A percentile compares a stretch with the other conserved stretches of the same genome.
phyloP scores from a whole-genome alignment of 352 stramenopile genomes.

The Phytophthora cactorum region DNA sequence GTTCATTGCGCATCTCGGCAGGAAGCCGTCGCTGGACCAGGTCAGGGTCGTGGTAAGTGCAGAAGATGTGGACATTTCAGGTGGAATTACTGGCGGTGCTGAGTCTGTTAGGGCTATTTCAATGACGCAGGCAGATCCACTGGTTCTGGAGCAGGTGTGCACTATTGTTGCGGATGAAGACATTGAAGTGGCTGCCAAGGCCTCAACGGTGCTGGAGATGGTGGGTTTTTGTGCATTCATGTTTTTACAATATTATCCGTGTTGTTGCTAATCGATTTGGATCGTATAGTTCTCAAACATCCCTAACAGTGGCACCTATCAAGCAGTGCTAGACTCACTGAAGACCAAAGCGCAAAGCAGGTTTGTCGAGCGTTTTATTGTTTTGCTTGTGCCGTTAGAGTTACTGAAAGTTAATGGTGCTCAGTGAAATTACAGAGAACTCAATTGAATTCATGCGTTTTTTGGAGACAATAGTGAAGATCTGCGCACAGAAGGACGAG shows the following conservation, averaged over 20 bases:
- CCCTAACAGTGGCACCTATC: slow-evolving; percentile 47
- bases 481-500: slow-evolving; percentile 60
- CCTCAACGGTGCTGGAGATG: slow-evolving; percentile 64
- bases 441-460: slow-evolving; percentile 84
- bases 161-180: slow-evolving; percentile 70
- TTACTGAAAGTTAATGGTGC: slow-evolving; percentile 14
- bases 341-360: slow-evolving; percentile 52
- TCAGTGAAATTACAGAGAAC: slow-evolving; percentile 48
- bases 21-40: slow-evolving; percentile 55
- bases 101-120: slow-evolving; percentile 8
- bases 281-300: slow-evolving; percentile 51
- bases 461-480: slow-evolving; percentile 71
- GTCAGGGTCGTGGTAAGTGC: slow-evolving; percentile 55
- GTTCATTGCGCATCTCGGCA: slow-evolving; percentile 68
- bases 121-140: slow-evolving; percentile 48
- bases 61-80: not conserved
- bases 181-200: slow-evolving; percentile 70
- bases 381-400: not conserved
- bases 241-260: not conserved
- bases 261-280: not conserved
- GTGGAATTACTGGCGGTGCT: not conserved
- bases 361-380: slow-evolving; percentile 26
- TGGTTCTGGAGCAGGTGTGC: slow-evolving; percentile 66
- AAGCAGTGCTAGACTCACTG: slow-evolving; percentile 57
- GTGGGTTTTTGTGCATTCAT: slow-evolving; percentile 26